Evolutionary conservation across 495 filamentous ascomycete genomes (phyloP), one percentile per base, ranked within the genome.

Genomic region (Tuber brumale): DNA sequence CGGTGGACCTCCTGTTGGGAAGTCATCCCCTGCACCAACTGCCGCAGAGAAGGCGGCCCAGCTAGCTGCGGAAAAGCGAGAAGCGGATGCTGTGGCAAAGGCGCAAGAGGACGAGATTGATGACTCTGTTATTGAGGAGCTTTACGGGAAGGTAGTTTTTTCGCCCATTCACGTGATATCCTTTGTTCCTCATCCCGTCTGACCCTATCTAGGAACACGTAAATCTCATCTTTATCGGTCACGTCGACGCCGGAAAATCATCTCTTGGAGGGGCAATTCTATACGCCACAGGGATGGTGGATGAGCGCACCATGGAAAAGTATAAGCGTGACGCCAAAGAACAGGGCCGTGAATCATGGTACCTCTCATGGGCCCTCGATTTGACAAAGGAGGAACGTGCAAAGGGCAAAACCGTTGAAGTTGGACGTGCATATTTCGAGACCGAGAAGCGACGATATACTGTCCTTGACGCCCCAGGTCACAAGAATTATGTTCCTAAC

Each of bases 321-420:
- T 95, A 95, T 86, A 97, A 95, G 88, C 89, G 89, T 75, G 95
- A 98, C 80, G 95, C 95, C 39, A 98, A 97, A 86, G 95, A 97
- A 21, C 88, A 94, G 72, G 95, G 95, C 74, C 92, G 94, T 87
- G 95, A 98, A 87, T 93, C 93, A n/a, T 98, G 94, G 96, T 98
- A 97, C 83, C 87, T 97, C 18, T 99, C 94, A 70, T 98, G 94
- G 96, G 95, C 94, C 66, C 88, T 97, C 72, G 96, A 99, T 89
- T 85, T 97, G 80, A 98, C 94, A 57, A 95, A 94, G 81, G 95
- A 99, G 85, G 95, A 99, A 82, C 90, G 96, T 77, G 85, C 93
- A 44, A 98, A 99, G 89, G 95, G 96, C 78, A 98, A 98, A 87
- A 98, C 95, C 1, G 95, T 99, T 70, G 95, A 99, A 84, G 95